phyloP scores from a whole-genome alignment of 2,329 filamentous ascomycete genomes.

The Fulvia fulva region DNA sequence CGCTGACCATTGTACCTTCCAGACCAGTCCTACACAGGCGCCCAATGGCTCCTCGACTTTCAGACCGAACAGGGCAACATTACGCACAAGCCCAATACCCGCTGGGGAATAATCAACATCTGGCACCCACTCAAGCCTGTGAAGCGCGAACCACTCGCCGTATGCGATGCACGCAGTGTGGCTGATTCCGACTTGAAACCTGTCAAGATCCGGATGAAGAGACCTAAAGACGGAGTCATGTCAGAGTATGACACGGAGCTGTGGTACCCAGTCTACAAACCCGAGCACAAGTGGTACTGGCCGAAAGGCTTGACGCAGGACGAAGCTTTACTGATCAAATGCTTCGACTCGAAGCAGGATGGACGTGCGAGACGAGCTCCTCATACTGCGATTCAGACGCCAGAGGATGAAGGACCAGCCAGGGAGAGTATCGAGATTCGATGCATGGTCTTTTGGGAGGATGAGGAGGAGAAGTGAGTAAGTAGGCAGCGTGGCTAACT shows the following conservation, averaged over 20 bases:
- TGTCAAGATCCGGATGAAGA: not conserved
- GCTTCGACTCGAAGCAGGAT: constrained; percentile 4
- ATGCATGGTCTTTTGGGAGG: constrained; percentile 14
- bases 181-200: constrained; percentile 6
- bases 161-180: constrained; percentile 12
- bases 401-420: constrained; percentile 10
- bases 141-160: constrained; percentile 12
- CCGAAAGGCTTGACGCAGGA: not conserved
- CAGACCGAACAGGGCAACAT: not conserved
- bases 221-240: not conserved
- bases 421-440: constrained; percentile 19
- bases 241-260: constrained; percentile 1
- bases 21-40: constrained; percentile 14
- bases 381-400: constrained; percentile 7
- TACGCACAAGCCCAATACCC: not conserved
- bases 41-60: not conserved
- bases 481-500: not conserved
- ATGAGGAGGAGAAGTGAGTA: not conserved
- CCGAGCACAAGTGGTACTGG: constrained; percentile 7
- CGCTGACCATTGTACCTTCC: too few species aligned
- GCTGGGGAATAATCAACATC: constrained; percentile 18
- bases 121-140: constrained; percentile 18
- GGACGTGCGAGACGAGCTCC: not conserved
- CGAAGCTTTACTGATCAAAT: constrained; percentile 1
- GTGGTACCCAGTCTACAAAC: constrained; percentile 6